A percentile compares a stretch with the other conserved stretches of the same genome.
phyloP scores from a whole-genome alignment of 2,329 filamentous ascomycete genomes.

The Hypoxylon sp. region DNA sequence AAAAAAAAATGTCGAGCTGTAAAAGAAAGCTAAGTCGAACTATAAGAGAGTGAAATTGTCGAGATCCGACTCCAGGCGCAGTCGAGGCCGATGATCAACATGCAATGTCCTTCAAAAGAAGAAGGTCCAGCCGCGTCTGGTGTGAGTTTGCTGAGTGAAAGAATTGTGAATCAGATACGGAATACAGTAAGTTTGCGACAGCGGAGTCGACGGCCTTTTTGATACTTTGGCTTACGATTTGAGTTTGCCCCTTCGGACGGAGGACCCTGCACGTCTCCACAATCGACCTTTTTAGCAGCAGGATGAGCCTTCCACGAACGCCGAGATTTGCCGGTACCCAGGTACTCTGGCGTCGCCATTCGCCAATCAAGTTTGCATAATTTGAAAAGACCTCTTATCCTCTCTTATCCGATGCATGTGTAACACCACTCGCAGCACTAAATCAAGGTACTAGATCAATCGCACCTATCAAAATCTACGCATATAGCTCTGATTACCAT shows the following conservation, averaged over 20 bases:
- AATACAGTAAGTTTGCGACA: conserved; percentile 35
- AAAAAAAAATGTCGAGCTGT: conserved; percentile 5
- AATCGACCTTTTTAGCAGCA: conserved; percentile 14
- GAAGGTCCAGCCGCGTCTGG: conserved; percentile 15
- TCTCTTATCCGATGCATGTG: conserved; percentile 34
- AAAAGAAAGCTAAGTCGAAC: conserved; percentile 3
- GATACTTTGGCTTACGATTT: conserved; percentile 23
- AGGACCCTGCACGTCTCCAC: conserved; percentile 13
- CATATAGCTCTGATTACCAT: conserved; percentile 4
- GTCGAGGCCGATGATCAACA: conserved; percentile 15
- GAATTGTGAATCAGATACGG: not conserved
- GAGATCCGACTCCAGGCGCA: conserved; percentile 4
- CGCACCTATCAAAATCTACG: conserved; percentile 7
- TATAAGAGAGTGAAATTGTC: conserved; percentile 16
- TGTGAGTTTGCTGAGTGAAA: conserved; percentile 17
- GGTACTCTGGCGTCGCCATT: conserved; percentile 25
- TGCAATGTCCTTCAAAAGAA: conserved; percentile 19
- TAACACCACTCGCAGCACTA: conserved; percentile 28
- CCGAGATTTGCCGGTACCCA: conserved; percentile 40
- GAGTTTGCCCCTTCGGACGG: conserved; percentile 34
- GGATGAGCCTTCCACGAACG: conserved; percentile 17
- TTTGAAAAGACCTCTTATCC: conserved; percentile 40
- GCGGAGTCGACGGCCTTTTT: conserved; percentile 32
- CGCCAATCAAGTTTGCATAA: conserved; percentile 39
- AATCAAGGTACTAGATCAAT: conserved; percentile 6